Conservation (phyloP, 2,329 filamentous ascomycete genomes). For the Phoma sp. region DNA sequence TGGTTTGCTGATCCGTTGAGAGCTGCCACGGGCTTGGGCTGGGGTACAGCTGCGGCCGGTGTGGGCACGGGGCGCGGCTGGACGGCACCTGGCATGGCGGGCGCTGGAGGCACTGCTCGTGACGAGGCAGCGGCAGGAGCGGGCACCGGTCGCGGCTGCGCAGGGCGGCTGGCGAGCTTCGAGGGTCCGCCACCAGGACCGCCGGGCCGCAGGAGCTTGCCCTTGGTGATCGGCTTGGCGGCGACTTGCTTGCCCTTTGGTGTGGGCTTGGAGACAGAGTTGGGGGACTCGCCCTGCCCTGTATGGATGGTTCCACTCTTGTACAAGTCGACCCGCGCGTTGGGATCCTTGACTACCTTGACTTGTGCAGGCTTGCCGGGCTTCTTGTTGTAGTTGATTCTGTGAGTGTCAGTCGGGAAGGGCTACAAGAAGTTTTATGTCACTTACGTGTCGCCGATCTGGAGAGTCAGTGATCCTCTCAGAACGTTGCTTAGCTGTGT, state of each 20-base stretch:
- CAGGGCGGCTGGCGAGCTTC: slow-evolving; percentile 64
- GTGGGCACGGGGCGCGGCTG: slow-evolving; percentile 47
- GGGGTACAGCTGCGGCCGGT: slow-evolving; percentile 42
- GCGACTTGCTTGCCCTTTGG: slow-evolving; percentile 86
- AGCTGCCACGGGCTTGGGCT: slow-evolving; percentile 63
- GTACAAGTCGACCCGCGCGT: slow-evolving; percentile 78
- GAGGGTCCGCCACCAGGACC: slow-evolving; percentile 83
- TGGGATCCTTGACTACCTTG: slow-evolving; percentile 88
- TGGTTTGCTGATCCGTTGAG: slow-evolving; percentile 56
- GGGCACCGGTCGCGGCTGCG: slow-evolving; percentile 45
- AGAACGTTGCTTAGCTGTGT: slow-evolving; percentile 85
- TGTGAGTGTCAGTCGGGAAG: slow-evolving; percentile 39
- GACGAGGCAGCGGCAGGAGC: slow-evolving; percentile 46
- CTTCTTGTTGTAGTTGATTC: slow-evolving; percentile 96
- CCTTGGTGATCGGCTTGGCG: slow-evolving; percentile 87
- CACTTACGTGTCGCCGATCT: slow-evolving; percentile 72
- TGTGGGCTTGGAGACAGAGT: slow-evolving; percentile 80
- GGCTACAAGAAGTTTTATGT: not conserved
- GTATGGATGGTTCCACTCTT: slow-evolving; percentile 94
- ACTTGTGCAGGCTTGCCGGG: slow-evolving; percentile 88
- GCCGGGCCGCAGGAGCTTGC: slow-evolving; percentile 88
- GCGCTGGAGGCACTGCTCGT: slow-evolving; percentile 56
- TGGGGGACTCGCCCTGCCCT: slow-evolving; percentile 79
- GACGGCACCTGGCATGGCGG: slow-evolving; percentile 52
- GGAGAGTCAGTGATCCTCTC: slow-evolving; percentile 79